phyloP scores from a whole-genome alignment of 176 grass and related monocot genomes.

The Sorghum bicolor region Sorghum_bicolor_NCBIv3 NC_012878.2:8889501-8890000 shows the following conservation, averaged over 20 bases:
- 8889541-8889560: background rate
- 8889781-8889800: no score
- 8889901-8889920: no score
- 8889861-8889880: no score
- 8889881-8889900: no score
- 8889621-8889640: slow-evolving; percentile 38
- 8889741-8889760: background rate
- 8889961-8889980: no score
- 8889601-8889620: slow-evolving; percentile 21
- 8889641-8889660: background rate
- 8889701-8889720: slow-evolving; percentile 15
- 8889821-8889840: no score
- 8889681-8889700: background rate
- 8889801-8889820: no score
- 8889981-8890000: no score
- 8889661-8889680: background rate
- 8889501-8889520: background rate
- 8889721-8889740: background rate
- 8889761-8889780: background rate
- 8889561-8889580: background rate
- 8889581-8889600: slow-evolving; percentile 34
- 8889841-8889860: no score
- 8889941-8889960: no score
- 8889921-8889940: no score
- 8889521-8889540: slow-evolving; percentile 10